Evolutionary conservation across 345 rosid genomes (phyloP).

Genomic region (Clausena lansium): DNA sequence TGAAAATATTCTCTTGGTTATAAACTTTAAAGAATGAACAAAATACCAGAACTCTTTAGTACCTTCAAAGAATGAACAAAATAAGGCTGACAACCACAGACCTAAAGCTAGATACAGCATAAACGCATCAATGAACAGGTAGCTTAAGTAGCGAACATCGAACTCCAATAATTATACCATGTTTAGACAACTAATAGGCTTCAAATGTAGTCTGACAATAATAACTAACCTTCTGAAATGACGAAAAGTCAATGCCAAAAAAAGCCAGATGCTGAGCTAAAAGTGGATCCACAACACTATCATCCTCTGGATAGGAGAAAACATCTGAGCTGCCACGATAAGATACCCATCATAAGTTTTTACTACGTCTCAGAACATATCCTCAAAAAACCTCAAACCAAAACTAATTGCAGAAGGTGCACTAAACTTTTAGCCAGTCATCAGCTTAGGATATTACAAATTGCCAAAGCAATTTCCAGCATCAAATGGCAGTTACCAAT

Average conservation of each 20-base stretch:
- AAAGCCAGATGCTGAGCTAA: slow-evolving; percentile 90
- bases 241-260: slow-evolving; percentile 96
- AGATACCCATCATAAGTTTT: slow-evolving; percentile 38
- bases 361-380: slow-evolving; percentile 10
- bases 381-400: neutral
- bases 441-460: neutral
- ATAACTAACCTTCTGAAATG: slow-evolving; percentile 77
- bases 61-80: neutral
- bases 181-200: neutral
- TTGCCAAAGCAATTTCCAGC: neutral
- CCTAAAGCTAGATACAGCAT: neutral
- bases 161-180: neutral
- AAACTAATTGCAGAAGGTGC: neutral
- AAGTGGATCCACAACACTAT: slow-evolving; percentile 84
- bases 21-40: neutral
- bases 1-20: neutral
- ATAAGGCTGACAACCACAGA: neutral
- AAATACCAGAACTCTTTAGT: neutral
- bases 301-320: slow-evolving; percentile 95
- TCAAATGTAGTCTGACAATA: slow-evolving; percentile 3
- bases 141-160: neutral
- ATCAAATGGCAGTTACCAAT: neutral
- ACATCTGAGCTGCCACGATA: slow-evolving; percentile 96
- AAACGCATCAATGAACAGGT: neutral
- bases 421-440: neutral